Evolutionary conservation across 2,329 filamentous ascomycete genomes (phyloP), one percentile per base, ranked within the genome.

Genomic region (Xylariaceae sp.): DNA sequence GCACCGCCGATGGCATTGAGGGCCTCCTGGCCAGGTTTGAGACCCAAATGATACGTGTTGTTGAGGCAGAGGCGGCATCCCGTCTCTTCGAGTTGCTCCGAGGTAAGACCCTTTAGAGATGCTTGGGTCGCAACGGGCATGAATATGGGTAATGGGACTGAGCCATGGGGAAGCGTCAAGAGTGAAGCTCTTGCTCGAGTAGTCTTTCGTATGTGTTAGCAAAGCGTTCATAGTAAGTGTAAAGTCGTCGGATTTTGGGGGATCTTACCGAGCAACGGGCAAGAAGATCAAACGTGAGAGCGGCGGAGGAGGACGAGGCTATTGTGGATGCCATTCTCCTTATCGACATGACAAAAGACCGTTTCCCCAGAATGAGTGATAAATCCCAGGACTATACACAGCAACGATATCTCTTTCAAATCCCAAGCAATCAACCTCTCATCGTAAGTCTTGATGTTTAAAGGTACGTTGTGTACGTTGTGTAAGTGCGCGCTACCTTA

Each of bases 41-140:
- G 76, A 10, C 94, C 94, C 55, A 99, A 76, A 69, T 99, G 94
- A 67, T 99, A 99, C 12, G 94, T 99, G 73, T 99, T 99, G 75
- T 99, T 99, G 59, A 99, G 76, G 70, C 94, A 99, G 40, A 99
- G 75, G 53, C 89, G 84, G 66, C 95, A 99, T 41, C 89, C 85
- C 0, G 92, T 95, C 48, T 90, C 86, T 63, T 94, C 92, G 2
- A 99, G 78, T 67, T 99, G 94, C 60, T 93, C 87, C 1, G 93
- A 91, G 0, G 94, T 97, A 50, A 99, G 74, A 41, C 94, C 94
- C 69, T 99, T 99, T 38, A 99, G 79, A 0, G 93, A 96, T 1
- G 90, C 94, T 72, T 99, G 94, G 1, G 94, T 99, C 31, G 94
- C 94, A 41, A 99, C 94, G 14, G 94, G 94, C 94, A 99, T 99